Evolutionary conservation across 75 land plant genomes (phyloP).

Genomic region (Selaginella tamariscina): DNA sequence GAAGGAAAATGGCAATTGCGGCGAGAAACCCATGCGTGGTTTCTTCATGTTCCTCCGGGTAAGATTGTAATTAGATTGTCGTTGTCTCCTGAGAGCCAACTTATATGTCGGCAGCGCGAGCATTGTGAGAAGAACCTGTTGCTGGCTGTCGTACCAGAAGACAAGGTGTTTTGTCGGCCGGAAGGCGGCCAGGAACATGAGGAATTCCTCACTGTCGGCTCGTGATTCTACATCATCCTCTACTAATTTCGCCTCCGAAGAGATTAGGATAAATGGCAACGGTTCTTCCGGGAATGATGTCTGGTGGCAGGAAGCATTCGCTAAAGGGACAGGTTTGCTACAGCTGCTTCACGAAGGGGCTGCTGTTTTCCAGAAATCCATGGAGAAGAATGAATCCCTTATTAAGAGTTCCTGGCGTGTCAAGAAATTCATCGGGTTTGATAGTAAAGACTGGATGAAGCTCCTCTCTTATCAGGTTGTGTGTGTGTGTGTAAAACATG

Average conservation of each 20-base stretch:
- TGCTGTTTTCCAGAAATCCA: constrained; percentile 54
- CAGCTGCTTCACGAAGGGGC: constrained; percentile 78
- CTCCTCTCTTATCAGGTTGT: constrained; percentile 70
- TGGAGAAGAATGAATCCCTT: constrained; percentile 44
- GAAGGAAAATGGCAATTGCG: not conserved
- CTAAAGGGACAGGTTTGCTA: constrained; percentile 28
- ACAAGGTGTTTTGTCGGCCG: not conserved
- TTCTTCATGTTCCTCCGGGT: not conserved
- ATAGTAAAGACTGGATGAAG: constrained; percentile 76
- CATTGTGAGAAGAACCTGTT: not conserved
- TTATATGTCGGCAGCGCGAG: not conserved
- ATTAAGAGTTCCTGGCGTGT: constrained; percentile 62
- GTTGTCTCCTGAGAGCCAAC: not conserved
- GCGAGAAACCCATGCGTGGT: not conserved
- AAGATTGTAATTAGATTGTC: not conserved
- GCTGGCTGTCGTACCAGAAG: not conserved
- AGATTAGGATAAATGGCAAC: not conserved
- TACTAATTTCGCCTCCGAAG: not conserved
- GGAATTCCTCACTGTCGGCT: too few relatives aligned
- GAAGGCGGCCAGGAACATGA: not conserved
- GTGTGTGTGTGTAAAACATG: not conserved
- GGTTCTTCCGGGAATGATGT: not conserved
- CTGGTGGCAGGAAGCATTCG: not conserved
- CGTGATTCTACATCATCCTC: not conserved
- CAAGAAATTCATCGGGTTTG: constrained; percentile 72